A percentile compares a stretch with the other conserved stretches of the same genome.
Evolutionary conservation across 169 alveolate genomes (phyloP).

Genomic region (Plasmodium gallinaceum): DNA sequence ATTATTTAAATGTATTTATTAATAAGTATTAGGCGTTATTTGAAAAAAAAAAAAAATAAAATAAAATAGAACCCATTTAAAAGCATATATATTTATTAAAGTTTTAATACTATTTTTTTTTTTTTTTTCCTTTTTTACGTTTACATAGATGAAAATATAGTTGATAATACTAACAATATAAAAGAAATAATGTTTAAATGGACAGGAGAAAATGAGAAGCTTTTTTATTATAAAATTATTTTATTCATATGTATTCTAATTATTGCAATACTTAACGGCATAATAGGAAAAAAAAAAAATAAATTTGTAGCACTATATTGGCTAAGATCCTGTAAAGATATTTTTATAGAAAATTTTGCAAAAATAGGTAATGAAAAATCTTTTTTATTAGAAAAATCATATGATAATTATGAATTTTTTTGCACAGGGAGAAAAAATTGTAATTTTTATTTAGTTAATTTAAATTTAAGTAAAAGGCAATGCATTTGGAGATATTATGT

Average conservation of each 20-base stretch:
- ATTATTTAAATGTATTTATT: no score
- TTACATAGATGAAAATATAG: no score
- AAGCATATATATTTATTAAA: no score
- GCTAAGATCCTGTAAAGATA: conserved; percentile 65
- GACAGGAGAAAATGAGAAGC: conserved; percentile 68
- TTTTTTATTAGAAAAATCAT: conserved; percentile 66
- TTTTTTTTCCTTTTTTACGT: no score
- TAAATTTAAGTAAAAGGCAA: conserved; percentile 56
- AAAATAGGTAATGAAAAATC: conserved; percentile 71
- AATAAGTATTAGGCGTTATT: no score
- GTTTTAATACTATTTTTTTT: no score
- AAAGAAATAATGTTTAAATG: conserved; percentile 8
- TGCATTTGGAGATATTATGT: conserved; percentile 73
- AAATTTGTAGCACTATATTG: conserved; percentile 60
- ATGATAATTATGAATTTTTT: conserved; percentile 56
- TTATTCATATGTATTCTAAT: conserved; percentile 14
- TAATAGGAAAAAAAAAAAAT: conserved; percentile 43
- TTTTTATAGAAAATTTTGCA: conserved; percentile 50
- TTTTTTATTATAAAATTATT: conserved; percentile 27
- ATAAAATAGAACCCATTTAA: no score
- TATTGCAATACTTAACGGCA: conserved; percentile 36
- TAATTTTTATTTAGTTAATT: conserved; percentile 51
- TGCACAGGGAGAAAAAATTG: conserved; percentile 74
- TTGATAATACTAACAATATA: no score
- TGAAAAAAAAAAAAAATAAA: no score